Evolutionary conservation across 192 early-diverging fungal species (phyloP).

Genomic region (Mortierella hygrophila): DNA sequence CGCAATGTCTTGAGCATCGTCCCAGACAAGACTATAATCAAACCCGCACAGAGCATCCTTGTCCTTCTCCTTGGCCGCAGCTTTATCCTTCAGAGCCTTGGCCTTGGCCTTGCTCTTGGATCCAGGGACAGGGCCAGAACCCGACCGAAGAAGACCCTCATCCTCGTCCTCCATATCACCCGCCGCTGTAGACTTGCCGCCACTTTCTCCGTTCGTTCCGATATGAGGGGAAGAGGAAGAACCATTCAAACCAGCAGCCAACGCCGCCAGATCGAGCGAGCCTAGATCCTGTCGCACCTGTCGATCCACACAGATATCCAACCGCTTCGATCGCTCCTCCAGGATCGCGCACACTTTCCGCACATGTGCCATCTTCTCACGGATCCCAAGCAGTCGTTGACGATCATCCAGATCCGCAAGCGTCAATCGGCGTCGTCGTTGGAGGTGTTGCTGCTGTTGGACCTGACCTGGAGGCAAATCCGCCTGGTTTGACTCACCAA

Average conservation of each 20-base stretch:
- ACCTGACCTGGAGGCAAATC: conserved; percentile 19
- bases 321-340: conserved; percentile 33
- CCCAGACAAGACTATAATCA: conserved; percentile 61
- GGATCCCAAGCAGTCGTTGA: conserved; percentile 48
- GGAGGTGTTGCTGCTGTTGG: conserved; percentile 35
- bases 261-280: neutral
- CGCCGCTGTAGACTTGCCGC: neutral
- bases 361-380: conserved; percentile 45
- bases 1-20: conserved; percentile 44
- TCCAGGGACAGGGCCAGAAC: conserved; percentile 4
- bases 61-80: conserved; percentile 32
- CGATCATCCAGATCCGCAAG: conserved; percentile 62
- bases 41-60: conserved; percentile 60
- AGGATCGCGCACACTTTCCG: conserved; percentile 34
- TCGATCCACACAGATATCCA: conserved; percentile 40
- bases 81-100: conserved; percentile 21
- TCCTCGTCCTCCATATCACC: conserved; percentile 19
- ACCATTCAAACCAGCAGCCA: neutral
- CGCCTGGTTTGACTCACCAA: conserved; percentile 37
- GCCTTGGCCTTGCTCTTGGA: conserved; percentile 21
- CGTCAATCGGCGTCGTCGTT: conserved; percentile 46
- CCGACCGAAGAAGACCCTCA: conserved; percentile 1
- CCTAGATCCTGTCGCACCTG: conserved; percentile 35
- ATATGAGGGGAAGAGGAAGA: neutral
- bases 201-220: neutral